Conservation (phyloP, 768 basidiomycete genomes). For the Cubamyces sp. region DNA sequence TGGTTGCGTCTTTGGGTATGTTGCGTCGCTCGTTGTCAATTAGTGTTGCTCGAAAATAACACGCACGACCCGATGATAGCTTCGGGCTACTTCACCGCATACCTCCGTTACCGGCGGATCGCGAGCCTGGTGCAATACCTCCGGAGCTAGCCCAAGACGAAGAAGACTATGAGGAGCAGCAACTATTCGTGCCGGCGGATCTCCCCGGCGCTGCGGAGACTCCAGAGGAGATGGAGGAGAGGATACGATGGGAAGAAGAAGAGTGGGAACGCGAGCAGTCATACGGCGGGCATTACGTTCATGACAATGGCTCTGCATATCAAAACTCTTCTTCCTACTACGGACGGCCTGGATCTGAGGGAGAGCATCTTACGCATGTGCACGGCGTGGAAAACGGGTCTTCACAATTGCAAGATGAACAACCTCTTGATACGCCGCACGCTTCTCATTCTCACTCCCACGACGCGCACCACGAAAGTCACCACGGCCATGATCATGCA, state of each 20-base stretch:
- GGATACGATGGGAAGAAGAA: constrained; percentile 32
- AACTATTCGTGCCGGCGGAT: constrained; percentile 76
- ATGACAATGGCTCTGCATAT: constrained; percentile 28
- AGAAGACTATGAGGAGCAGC: constrained; percentile 61
- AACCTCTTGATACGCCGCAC: constrained; percentile 16
- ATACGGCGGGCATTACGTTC: constrained; percentile 31
- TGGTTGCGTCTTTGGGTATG: constrained; percentile 94
- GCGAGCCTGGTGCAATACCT: constrained; percentile 58
- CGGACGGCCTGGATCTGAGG: constrained; percentile 11
- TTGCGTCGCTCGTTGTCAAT: constrained; percentile 24
- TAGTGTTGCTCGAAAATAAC: constrained; percentile 12
- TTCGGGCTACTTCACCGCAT: constrained; percentile 94
- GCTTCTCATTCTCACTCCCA: constrained; percentile 18
- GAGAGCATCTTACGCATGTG: not conserved
- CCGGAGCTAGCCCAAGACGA: constrained; percentile 51
- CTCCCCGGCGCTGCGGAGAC: constrained; percentile 56
- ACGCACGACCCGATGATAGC: constrained; percentile 41
- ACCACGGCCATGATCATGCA: constrained; percentile 17
- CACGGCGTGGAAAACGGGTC: constrained; percentile 16
- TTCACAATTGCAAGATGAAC: constrained; percentile 1
- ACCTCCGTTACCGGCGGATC: constrained; percentile 71
- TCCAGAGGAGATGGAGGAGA: constrained; percentile 34
- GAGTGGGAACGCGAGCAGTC: constrained; percentile 35
- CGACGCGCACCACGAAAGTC: constrained; percentile 15
- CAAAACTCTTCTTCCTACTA: constrained; percentile 32